phyloP scores from a whole-genome alignment of 148 eudicot species.

The Cornus kousa region DNA sequence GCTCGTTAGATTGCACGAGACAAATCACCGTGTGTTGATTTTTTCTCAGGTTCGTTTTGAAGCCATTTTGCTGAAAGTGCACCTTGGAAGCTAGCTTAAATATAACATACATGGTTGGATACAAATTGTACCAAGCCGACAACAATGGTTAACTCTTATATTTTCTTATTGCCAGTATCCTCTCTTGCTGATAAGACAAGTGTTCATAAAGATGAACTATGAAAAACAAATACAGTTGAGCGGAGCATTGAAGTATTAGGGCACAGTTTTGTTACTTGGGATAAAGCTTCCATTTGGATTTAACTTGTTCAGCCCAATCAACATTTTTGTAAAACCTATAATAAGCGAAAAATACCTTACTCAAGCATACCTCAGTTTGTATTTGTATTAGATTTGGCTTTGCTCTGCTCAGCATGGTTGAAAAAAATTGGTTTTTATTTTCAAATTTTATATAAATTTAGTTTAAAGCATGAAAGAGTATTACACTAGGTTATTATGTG shows the following conservation, averaged over 20 bases:
- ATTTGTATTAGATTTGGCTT: background rate
- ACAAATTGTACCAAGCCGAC: background rate
- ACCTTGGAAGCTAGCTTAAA: conserved; percentile 4
- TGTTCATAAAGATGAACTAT: background rate
- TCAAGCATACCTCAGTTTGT: background rate
- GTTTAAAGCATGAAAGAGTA: background rate
- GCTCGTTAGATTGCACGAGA: conserved; percentile 85
- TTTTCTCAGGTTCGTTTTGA: conserved; percentile 79
- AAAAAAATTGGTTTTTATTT: background rate
- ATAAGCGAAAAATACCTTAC: too few species aligned
- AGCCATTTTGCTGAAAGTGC: background rate
- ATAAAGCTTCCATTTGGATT: background rate
- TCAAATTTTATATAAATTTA: too few species aligned
- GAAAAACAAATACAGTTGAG: background rate
- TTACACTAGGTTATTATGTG: background rate
- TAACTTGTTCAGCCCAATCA: background rate
- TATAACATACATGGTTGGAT: background rate
- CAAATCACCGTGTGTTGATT: conserved; percentile 93
- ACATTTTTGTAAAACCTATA: background rate
- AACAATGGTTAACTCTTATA: background rate
- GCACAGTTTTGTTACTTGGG: background rate
- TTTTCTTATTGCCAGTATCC: background rate
- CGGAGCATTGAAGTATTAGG: background rate
- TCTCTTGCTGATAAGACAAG: background rate
- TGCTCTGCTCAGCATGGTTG: background rate